Base-by-base conservation (phyloP, 1,284 basidiomycete species). In the Moniliophthora roreri region DNA sequence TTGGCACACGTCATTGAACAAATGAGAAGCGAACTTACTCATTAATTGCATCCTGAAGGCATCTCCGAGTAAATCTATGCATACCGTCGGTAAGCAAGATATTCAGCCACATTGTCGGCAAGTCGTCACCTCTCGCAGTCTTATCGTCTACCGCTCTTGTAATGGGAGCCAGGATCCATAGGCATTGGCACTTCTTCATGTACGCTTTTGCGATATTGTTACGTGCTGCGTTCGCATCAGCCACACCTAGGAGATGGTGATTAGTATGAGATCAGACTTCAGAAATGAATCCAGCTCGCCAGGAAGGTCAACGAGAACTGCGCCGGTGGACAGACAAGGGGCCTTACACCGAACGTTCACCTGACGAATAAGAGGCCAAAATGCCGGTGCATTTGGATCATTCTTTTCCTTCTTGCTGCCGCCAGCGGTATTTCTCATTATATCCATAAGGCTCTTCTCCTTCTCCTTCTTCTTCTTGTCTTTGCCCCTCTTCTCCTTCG, bases 351-450 rank as follows among this genome's bases (percentile, higher is more conserved):
- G 73, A n/a, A 85, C 78, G 55, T 76, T 78, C 39, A 84, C 81
- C 62, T 80, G 76, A 18, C 78, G 75, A 56, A 86, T 83, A 42
- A 86, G 73, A 15, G 82, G 83, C 84, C 83, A 85, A 18, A 79
- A 71, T 7, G 81, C 81, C 13, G 80, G 72, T 2, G 65, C 70
- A 52, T 76, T 69, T 9, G 66, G 58, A 23, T 76, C 69, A 51
- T 69, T 70, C 54, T 66, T 68, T 26, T 66, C 58, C 44, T 67
- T 55, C 42, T 60, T 61, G 50, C 63, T 60, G n/a, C 53, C 51
- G 13, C 64, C 67, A n/a, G 62, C 63, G 13, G 57, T 61, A 35
- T 64, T 60, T 28, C 66, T 62, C 20, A 68, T 64, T 52, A 65
- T 65, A 41, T 71, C 69, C 69, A 70, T 69, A 2, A 69, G 55